Conservation (phyloP, 1,139 yeast species). For the Zygosaccharomyces pseudobailii region DNA sequence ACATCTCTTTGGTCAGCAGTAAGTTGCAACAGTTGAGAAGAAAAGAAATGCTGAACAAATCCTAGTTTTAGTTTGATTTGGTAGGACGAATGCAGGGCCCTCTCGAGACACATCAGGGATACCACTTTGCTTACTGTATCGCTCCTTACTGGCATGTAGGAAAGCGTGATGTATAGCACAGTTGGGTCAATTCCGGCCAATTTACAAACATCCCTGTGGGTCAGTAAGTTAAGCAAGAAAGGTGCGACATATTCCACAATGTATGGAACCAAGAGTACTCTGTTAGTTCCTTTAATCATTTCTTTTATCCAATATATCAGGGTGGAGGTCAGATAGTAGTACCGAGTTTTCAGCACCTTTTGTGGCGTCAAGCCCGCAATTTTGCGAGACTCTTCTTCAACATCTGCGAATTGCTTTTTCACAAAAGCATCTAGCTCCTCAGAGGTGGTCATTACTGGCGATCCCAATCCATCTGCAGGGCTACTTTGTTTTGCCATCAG, state of each 20-base stretch:
- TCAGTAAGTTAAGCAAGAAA: slow-evolving; percentile 59
- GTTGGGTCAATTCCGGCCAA: slow-evolving; percentile 62
- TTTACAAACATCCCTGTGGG: slow-evolving; percentile 77
- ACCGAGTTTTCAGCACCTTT: slow-evolving; percentile 35
- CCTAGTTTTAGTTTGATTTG: slow-evolving; percentile 66
- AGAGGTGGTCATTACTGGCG: slow-evolving; percentile 30
- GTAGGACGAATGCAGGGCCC: slow-evolving; percentile 47
- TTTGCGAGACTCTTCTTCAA: slow-evolving; percentile 43
- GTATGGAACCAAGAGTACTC: slow-evolving; percentile 39
- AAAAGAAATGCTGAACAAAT: slow-evolving; percentile 70
- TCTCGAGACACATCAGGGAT: slow-evolving; percentile 41
- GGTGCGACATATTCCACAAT: slow-evolving; percentile 55
- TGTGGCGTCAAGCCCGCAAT: slow-evolving; percentile 34
- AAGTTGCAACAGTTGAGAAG: slow-evolving; percentile 62
- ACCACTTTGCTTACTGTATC: slow-evolving; percentile 46
- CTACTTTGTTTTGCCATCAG: slow-evolving; percentile 40
- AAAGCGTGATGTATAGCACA: slow-evolving; percentile 48
- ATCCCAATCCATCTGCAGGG: slow-evolving; percentile 36
- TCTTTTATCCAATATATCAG: slow-evolving; percentile 30
- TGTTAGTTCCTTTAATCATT: slow-evolving; percentile 29
- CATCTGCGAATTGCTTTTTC: slow-evolving; percentile 39
- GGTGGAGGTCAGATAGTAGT: slow-evolving; percentile 37
- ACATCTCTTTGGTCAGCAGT: slow-evolving; percentile 44
- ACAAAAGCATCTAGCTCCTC: slow-evolving; percentile 30
- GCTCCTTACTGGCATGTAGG: slow-evolving; percentile 53